These are phyloP conservation scores for Exidia glandulosa DNA, from an alignment of 768 basidiomycete genomes.

Conservation along the genomic window DNA sequence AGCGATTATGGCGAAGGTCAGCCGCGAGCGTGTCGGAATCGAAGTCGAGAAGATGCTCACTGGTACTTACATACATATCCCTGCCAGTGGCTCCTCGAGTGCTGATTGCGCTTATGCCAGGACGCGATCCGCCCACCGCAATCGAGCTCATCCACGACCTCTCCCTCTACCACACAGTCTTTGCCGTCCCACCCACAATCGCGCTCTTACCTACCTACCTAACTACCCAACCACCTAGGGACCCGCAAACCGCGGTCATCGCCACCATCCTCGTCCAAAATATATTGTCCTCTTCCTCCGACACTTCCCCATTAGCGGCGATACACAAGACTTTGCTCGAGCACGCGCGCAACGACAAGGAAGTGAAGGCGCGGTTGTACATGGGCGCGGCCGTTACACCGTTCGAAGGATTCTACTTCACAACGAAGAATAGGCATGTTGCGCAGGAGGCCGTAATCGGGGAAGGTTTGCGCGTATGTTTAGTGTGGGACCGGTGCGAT, in stretches of 20 bases:
- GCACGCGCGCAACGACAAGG: constrained; percentile 25
- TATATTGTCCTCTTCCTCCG: constrained; percentile 3
- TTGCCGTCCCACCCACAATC: constrained; percentile 40
- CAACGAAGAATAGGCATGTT: constrained; percentile 45
- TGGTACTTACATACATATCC: constrained; percentile 31
- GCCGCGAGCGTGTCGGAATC: constrained; percentile 82
- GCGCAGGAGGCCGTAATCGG: constrained; percentile 60
- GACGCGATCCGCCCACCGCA: constrained; percentile 60
- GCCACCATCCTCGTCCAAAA: constrained; percentile 16
- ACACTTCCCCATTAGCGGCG: background rate
- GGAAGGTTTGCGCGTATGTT: no score
- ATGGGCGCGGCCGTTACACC: constrained; percentile 71
- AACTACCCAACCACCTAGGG: constrained; percentile 54
- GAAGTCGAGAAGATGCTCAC: constrained; percentile 93
- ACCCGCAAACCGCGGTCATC: constrained; percentile 19
- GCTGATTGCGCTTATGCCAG: constrained; percentile 31
- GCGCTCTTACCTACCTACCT: no score
- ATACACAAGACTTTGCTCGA: constrained; percentile 37
- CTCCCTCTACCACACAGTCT: constrained; percentile 56
- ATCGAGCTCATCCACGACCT: constrained; percentile 67
- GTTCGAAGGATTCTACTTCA: constrained; percentile 45
- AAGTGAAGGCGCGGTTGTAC: constrained; percentile 52
- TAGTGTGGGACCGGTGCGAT: no score
- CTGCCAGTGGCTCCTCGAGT: constrained; percentile 1
- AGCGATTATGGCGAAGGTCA: constrained; percentile 68